Base-by-base conservation (phyloP, 2,329 filamentous ascomycete species). In the Taxawa tesnikishii region DNA sequence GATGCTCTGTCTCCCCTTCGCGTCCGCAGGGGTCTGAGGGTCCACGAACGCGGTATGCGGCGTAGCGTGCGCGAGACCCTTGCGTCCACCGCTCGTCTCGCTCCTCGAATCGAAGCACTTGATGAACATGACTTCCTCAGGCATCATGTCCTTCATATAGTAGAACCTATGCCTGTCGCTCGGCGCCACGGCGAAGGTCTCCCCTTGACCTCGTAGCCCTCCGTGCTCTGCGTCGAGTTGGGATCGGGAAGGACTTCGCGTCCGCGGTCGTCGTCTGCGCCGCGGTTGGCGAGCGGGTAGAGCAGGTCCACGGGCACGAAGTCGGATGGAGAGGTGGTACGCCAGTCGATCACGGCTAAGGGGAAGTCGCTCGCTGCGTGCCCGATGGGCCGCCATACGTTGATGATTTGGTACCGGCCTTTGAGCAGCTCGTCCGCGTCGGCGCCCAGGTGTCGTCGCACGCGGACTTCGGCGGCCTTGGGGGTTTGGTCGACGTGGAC, bases 1-100 rank as follows among this genome's bases (percentile, higher is more conserved):
- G n/a, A 44, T 44, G 23, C 40, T 93, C 63, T 93, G 82, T 42
- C 85, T 68, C 0, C 70, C 71, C 41, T 75, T 73, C 4, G 80
- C 83, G 28, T 77, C 79, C 12, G 66, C 59, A 3, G 75, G 70
- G 1, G 80, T 83, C 38, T 77, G 63, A 2, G 81, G 78, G 51
- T 94, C 80, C 24, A 68, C 62, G 56, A 94, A 94, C 1, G 84
- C 84, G 7, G 77, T 77, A 58, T 92, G 83, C 10, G 83, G 75
- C 18, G 61, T 63, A 28, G 60, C 44, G 4, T 63, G 47, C 9
- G 60, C 60, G 4, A 62, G 32, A 1, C 60, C 58, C 24, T 54
- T 39, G 32, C 43, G 50, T 2, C 59, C 48, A 30, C 44, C 42
- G 11, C 51, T 49, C 51, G 57, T 52, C 31, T 63, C 54, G 4